These are phyloP conservation scores for Xylariaceae sp. DNA, from an alignment of 2,329 filamentous ascomycete genomes.

Conservation along the genomic window DNA sequence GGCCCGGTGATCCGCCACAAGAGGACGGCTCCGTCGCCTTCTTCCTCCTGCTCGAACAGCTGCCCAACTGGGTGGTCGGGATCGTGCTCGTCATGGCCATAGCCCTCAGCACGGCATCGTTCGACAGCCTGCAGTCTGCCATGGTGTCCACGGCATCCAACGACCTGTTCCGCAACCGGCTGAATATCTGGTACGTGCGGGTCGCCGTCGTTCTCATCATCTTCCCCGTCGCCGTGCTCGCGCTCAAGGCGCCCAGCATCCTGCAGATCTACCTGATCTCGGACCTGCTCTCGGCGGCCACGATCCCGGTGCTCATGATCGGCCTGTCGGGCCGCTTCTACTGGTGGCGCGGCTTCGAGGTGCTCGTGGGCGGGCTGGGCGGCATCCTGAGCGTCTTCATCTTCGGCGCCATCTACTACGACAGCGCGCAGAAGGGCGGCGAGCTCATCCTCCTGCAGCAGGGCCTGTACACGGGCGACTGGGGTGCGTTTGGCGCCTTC, in stretches of 20 bases:
- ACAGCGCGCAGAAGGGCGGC: slow-evolving; percentile 55
- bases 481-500: slow-evolving; percentile 79
- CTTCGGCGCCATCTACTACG: slow-evolving; percentile 75
- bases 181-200: slow-evolving; percentile 71
- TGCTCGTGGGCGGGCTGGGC: slow-evolving; percentile 70
- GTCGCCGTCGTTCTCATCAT: slow-evolving; percentile 65
- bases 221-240: slow-evolving; percentile 67
- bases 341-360: slow-evolving; percentile 76
- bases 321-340: slow-evolving; percentile 61
- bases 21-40: slow-evolving; percentile 64
- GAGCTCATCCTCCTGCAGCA: slow-evolving; percentile 66
- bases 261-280: slow-evolving; percentile 79
- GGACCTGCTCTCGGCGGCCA: slow-evolving; percentile 70
- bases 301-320: slow-evolving; percentile 69
- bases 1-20: slow-evolving; percentile 53
- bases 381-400: slow-evolving; percentile 76
- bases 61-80: slow-evolving; percentile 77
- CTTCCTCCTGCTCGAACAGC: slow-evolving; percentile 65
- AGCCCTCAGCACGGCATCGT: slow-evolving; percentile 68
- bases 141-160: slow-evolving; percentile 84
- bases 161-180: slow-evolving; percentile 76
- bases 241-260: slow-evolving; percentile 67
- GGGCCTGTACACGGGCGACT: slow-evolving; percentile 71
- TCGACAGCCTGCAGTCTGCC: slow-evolving; percentile 74
- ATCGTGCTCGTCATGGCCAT: slow-evolving; percentile 78